These are phyloP conservation scores for Solanum hybrid DNA, from an alignment of 305 asterid genomes.

Conservation along the genomic window DNA sequence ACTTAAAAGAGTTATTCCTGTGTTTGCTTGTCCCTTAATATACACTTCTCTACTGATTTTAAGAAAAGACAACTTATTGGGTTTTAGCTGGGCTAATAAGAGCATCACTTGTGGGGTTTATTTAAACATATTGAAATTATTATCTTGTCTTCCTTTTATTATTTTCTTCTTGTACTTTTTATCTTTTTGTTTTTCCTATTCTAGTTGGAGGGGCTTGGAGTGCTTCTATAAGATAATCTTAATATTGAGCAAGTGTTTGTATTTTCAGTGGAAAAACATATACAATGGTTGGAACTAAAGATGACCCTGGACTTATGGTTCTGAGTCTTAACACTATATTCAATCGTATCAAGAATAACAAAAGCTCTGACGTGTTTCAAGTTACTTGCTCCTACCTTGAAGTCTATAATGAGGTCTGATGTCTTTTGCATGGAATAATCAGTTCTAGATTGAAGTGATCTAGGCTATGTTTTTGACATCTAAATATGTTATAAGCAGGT, in stretches of 20 bases:
- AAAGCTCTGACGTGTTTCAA: slow-evolving; percentile 55
- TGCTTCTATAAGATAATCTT: background rate
- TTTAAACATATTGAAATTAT: background rate
- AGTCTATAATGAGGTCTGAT: slow-evolving; percentile 87
- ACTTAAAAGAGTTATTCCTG: background rate
- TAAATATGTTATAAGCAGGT: slow-evolving; percentile 47
- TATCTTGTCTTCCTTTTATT: background rate
- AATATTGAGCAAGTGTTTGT: background rate
- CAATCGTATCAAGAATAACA: slow-evolving; percentile 59
- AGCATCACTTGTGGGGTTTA: background rate
- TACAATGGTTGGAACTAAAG: slow-evolving; percentile 89
- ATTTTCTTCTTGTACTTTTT: background rate
- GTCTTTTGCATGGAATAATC: slow-evolving; percentile 8
- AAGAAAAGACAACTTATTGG: background rate
- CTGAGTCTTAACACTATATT: slow-evolving; percentile 84
- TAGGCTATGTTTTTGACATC: slow-evolving; percentile 6
- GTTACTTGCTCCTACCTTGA: slow-evolving; percentile 93
- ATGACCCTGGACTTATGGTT: slow-evolving; percentile 97
- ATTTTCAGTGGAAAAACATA: slow-evolving; percentile 81
- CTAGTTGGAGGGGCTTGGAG: background rate
- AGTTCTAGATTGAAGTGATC: background rate
- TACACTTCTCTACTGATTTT: background rate
- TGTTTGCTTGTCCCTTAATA: background rate
- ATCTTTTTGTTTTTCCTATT: background rate
- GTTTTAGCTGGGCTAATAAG: background rate